Evolutionary conservation across 352 stramenopile genomes (phyloP), one percentile per base, ranked within the genome.

Genomic region (Globisporangium ultimum): DNA sequence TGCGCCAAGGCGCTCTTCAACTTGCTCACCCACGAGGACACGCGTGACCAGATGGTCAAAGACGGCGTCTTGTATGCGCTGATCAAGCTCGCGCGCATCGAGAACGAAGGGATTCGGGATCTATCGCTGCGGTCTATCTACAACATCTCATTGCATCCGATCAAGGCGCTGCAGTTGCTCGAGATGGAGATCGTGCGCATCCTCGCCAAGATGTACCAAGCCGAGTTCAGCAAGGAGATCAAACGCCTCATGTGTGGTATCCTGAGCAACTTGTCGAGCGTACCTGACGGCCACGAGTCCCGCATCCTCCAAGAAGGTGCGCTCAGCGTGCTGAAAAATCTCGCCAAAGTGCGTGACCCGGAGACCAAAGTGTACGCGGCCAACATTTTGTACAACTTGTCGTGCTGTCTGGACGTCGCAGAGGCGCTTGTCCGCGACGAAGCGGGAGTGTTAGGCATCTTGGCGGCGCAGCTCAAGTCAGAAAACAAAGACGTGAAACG

Each of bases 1-100:
- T 95, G 86, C 45, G 77, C 84, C 41, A 87, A 88, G 55, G 78
- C 80, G 15, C 70, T 96, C 36, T 96, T 96, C 60, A 96, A 95
- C 54, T 53, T 96, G 21, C 66, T 96, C 15, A 79, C 80, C 1
- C 85, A 95, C 54, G 79, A 93, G 36, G 84, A 90, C 38, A 78
- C 76, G 48, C 80, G 83, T 13, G 75, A 89, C 28, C 69, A 86
- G 45, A 84, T 92, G 63, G 69, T 95, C 48, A 62, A 70, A n/a
- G 80, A 87, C 48, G 87, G 87, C 18, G 80, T 89, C 40, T 66
- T 96, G 0, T 96, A 93, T 49, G 85, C 85, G 10, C 71, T 96
- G n/a, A 66, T 95, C 56, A 92, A 96, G 63, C 74, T 96, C 13
- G 78, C 84, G 51, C 82, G 81, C 21, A 64, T 93, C 47, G 84